Conservation (phyloP, 2,329 filamentous ascomycete genomes). For the Trichophyton schoenleinii region DNA sequence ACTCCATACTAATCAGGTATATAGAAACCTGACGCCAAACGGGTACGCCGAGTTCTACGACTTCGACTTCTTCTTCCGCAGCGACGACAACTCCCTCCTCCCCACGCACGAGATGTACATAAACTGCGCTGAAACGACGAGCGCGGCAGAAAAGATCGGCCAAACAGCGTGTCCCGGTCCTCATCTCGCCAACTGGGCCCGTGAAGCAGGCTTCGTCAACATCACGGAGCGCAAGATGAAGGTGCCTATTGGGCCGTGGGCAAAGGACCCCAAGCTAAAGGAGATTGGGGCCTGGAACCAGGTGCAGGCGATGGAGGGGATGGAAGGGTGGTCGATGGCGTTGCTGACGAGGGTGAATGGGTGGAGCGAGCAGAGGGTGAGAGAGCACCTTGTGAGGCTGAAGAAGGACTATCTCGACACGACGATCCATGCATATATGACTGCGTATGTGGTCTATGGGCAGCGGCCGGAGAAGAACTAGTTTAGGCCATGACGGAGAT, state of each 20-base stretch:
- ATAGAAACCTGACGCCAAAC: conserved; percentile 11
- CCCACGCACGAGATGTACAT: conserved; percentile 11
- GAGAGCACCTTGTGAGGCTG: conserved; percentile 7
- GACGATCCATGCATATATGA: conserved; percentile 7
- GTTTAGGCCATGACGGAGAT: background rate
- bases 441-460: conserved; percentile 9
- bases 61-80: conserved; percentile 5
- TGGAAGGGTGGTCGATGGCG: conserved; percentile 15
- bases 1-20: background rate
- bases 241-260: conserved; percentile 18
- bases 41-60: conserved; percentile 32
- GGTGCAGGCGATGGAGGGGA: conserved; percentile 14
- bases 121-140: background rate
- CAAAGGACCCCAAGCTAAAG: conserved; percentile 18
- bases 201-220: conserved; percentile 18
- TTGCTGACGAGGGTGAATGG: conserved; percentile 14
- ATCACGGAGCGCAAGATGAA: conserved; percentile 18
- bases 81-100: conserved; percentile 8
- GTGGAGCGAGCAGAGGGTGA: conserved; percentile 12
- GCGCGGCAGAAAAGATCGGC: conserved; percentile 9
- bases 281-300: conserved; percentile 16
- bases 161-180: conserved; percentile 12
- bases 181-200: conserved; percentile 12
- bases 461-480: conserved; percentile 4
- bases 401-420: conserved; percentile 7